Base-by-base conservation (phyloP, 108 stramenopile species). In the Skeletonema costatum region DNA sequence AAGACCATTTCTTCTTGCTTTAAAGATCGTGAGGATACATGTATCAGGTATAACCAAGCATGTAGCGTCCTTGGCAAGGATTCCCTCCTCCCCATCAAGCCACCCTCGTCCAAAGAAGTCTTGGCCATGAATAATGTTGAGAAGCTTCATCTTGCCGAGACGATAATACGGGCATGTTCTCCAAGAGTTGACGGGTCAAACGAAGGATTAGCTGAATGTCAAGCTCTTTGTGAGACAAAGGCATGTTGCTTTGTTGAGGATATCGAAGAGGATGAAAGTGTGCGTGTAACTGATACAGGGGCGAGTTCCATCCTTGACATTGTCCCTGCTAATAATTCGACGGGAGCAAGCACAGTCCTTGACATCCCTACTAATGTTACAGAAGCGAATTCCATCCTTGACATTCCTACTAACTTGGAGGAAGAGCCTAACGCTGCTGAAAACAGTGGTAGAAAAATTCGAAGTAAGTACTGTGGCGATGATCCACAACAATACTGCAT, bases 181-280 rank as follows among this genome's bases (percentile, higher is more conserved):
- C 53, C 53, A 29, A 64, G 53, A 48, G 36, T 41, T 9, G 13
- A 76, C 53, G 25, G 56, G 39, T 30, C 35, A 39, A 32, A 3
- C 10, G 38, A 67, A 32, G 31, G 68, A 42, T 13, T 25, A 4
- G 50, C 32, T 31, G 68, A 64, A 56, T 77, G 76, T 21, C 32
- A 31, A 29, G 32, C 56, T 7, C 25, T 70, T 30, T 77, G 76
- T 56, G 29, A 42, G 35, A 46, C 36, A 48, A 70, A 70, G 36
- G 50, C 68, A 29, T 77, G 62, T 36, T 77, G 76, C 35, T 77
- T 77, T 64, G 50, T 41, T 12, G 53, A 66, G 29, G 46, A 10
- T 30, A 51, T 69, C 10, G 68, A 64, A 9, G 67, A 68, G 4
- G 66, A 32, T 7, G 60, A 39, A 59, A 48, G 42, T 62, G 35